Evolutionary conservation across 805 yeast genomes (phyloP).

Genomic region (Komagataella mondaviorum): DNA sequence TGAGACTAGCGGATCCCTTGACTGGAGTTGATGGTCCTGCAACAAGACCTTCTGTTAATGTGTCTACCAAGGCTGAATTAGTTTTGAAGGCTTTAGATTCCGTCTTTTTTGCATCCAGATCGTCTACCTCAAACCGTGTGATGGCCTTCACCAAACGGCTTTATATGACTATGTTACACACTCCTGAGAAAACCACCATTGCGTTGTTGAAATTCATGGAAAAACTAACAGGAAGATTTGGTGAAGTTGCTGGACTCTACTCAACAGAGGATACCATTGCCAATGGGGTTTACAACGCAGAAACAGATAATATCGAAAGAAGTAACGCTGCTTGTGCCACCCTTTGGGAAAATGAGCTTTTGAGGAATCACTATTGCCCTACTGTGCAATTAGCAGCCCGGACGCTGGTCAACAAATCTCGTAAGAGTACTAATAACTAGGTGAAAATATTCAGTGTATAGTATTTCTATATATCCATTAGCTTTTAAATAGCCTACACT

Average conservation of each 20-base stretch:
- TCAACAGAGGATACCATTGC: constrained; percentile 81
- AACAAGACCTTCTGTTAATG: constrained; percentile 62
- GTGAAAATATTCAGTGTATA: background rate
- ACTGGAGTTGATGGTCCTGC: constrained; percentile 1
- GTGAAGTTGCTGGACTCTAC: constrained; percentile 62
- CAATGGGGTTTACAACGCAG: constrained; percentile 65
- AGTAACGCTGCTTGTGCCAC: constrained; percentile 82
- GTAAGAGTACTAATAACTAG: constrained; percentile 6
- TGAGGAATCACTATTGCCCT: constrained; percentile 78
- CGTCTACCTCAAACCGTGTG: constrained; percentile 56
- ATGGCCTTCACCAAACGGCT: constrained; percentile 75
- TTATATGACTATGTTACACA: constrained; percentile 49
- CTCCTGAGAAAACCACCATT: constrained; percentile 80
- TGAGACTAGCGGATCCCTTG: constrained; percentile 69
- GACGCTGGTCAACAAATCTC: constrained; percentile 19
- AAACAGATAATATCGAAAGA: constrained; percentile 53
- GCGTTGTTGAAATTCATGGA: constrained; percentile 71
- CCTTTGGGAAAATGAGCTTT: constrained; percentile 73
- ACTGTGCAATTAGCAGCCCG: constrained; percentile 56
- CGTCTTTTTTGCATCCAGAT: constrained; percentile 63
- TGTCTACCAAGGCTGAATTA: constrained; percentile 81
- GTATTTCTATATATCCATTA: background rate
- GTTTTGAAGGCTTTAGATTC: constrained; percentile 65
- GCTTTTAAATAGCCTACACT: constrained; percentile 20
- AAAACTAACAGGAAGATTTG: constrained; percentile 57